Conservation (phyloP, 306 rosid species). For the Vigna nakashimae region DNA sequence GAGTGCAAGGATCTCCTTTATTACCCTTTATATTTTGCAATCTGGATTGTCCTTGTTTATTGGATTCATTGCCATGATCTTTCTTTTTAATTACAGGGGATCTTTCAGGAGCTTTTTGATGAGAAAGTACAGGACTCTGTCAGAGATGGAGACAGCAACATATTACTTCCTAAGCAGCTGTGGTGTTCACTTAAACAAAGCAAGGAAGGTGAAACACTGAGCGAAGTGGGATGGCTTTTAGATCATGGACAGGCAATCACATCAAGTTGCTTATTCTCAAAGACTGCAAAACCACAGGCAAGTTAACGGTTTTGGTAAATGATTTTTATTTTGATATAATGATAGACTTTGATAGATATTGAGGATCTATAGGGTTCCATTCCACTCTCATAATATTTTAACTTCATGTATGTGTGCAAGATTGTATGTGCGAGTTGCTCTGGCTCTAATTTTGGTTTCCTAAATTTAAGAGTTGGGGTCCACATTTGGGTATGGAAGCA, state of each 20-base stretch:
- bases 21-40: not conserved
- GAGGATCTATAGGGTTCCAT: not conserved
- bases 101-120: conserved; percentile 57
- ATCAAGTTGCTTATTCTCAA: conserved; percentile 79
- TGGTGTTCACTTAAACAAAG: conserved; percentile 80
- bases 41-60: conserved; percentile 3
- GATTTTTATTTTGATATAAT: conserved; percentile 26
- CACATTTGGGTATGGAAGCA: not conserved
- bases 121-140: conserved; percentile 47
- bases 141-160: conserved; percentile 63
- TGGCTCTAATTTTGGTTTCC: not conserved
- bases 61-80: conserved; percentile 20
- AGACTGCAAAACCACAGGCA: conserved; percentile 69
- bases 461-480: conserved; percentile 2
- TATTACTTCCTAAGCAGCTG: conserved; percentile 87
- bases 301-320: conserved; percentile 46
- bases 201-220: conserved; percentile 59
- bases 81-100: conserved; percentile 52
- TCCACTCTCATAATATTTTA: not conserved
- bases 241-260: conserved; percentile 73
- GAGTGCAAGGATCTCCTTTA: conserved; percentile 50
- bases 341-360: conserved; percentile 23
- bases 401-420: not conserved
- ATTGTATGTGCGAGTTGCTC: not conserved
- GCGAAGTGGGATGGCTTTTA: conserved; percentile 95